Percentiles rank a stretch among this genome's conserved stretches.
Conservation (phyloP, 192 early-diverging fungal species). For the Coemansia sp. region DNA sequence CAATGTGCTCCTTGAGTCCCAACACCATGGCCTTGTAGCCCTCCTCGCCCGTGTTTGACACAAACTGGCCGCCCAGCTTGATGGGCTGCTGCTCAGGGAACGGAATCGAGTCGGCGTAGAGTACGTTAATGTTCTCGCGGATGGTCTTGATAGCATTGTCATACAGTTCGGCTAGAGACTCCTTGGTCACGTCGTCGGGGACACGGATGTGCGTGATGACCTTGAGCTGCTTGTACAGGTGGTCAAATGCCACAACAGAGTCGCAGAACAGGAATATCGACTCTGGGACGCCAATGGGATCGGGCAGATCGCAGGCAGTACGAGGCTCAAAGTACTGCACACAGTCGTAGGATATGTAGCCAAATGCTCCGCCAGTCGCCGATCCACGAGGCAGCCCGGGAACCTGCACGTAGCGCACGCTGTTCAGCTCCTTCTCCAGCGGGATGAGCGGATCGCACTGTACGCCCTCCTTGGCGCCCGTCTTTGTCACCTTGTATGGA, state of each 20-base stretch:
- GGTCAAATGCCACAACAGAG: constrained; percentile 94
- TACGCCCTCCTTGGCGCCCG: constrained; percentile 68
- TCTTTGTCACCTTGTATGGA: constrained; percentile 84
- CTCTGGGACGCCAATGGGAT: constrained; percentile 90
- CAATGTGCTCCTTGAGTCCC: constrained; percentile 87
- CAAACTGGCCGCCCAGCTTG: constrained; percentile 64
- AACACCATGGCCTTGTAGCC: constrained; percentile 90
- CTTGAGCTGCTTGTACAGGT: constrained; percentile 87
- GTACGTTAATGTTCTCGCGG: constrained; percentile 62
- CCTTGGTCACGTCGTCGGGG: constrained; percentile 58
- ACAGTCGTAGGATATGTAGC: constrained; percentile 97
- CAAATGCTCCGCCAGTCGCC: constrained; percentile 86
- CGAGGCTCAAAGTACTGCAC: constrained; percentile 97
- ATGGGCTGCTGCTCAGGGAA: constrained; percentile 77
- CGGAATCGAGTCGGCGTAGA: constrained; percentile 72
- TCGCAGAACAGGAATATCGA: constrained; percentile 94
- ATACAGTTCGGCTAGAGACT: constrained; percentile 64
- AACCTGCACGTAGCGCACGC: constrained; percentile 75
- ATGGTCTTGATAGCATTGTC: constrained; percentile 71
- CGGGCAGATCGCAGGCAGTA: constrained; percentile 73
- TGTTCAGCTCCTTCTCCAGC: constrained; percentile 82
- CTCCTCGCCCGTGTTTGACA: constrained; percentile 88
- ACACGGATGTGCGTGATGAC: constrained; percentile 88
- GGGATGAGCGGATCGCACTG: constrained; percentile 84
- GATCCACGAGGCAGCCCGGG: constrained; percentile 71